Conservation (phyloP, 169 alveolate species). For the Toxoplasma gondii region DNA sequence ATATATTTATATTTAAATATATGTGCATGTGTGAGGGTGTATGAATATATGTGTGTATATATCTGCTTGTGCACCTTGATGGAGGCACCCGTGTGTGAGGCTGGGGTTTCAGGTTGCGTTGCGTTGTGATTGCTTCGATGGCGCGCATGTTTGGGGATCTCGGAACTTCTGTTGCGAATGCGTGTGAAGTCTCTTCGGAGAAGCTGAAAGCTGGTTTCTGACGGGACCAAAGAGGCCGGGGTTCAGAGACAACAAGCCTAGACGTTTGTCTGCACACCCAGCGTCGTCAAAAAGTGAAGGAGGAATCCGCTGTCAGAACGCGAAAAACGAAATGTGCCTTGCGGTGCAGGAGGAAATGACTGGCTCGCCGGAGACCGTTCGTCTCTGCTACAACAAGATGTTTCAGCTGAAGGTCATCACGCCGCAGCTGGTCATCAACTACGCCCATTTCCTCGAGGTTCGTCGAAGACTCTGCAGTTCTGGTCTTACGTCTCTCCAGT, state of each 20-base stretch:
- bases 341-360: conserved; percentile 79
- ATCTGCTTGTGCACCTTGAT: too few species aligned
- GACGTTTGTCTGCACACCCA: too few species aligned
- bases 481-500: background rate
- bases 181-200: too few species aligned
- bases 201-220: too few species aligned
- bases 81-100: background rate
- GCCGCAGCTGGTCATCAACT: conserved; percentile 78
- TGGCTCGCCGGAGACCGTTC: conserved; percentile 78
- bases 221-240: too few species aligned
- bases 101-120: too few species aligned
- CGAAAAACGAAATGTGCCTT: background rate
- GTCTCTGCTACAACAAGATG: conserved; percentile 78
- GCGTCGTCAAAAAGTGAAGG: too few species aligned
- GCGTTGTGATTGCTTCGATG: too few species aligned
- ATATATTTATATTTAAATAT: background rate
- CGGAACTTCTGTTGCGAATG: too few species aligned
- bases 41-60: background rate
- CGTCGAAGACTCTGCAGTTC: background rate
- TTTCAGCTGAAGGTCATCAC: conserved; percentile 78
- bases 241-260: too few species aligned
- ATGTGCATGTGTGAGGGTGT: background rate
- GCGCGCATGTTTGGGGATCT: too few species aligned
- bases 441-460: conserved; percentile 77
- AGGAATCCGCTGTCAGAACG: too few species aligned